phyloP scores from a whole-genome alignment of 2,329 filamentous ascomycete species.

The Ascochyta rabiei region DNA sequence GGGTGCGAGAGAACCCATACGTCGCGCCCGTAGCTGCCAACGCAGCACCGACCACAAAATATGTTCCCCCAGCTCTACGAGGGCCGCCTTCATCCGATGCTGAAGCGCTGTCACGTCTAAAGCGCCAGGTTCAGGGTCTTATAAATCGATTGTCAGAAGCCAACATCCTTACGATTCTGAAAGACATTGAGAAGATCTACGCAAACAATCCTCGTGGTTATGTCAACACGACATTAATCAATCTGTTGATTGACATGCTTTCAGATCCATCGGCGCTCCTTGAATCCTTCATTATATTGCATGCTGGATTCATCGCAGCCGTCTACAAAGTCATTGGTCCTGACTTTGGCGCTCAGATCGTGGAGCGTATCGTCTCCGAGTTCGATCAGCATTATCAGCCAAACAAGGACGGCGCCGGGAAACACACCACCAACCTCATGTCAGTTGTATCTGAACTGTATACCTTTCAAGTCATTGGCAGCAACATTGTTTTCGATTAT shows the following conservation, averaged over 20 bases:
- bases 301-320: conserved; percentile 86
- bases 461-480: conserved; percentile 85
- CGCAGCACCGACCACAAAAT: conserved; percentile 65
- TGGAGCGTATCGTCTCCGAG: conserved; percentile 77
- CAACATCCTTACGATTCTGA: conserved; percentile 83
- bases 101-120: conserved; percentile 71
- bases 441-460: conserved; percentile 87
- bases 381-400: conserved; percentile 70
- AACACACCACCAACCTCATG: conserved; percentile 77
- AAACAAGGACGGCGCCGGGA: conserved; percentile 46
- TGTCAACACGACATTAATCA: conserved; percentile 80
- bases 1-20: conserved; percentile 83
- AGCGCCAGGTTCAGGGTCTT: conserved; percentile 82
- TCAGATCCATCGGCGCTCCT: conserved; percentile 78
- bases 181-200: conserved; percentile 83
- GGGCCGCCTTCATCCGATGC: conserved; percentile 66
- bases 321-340: conserved; percentile 86
- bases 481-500: conserved; percentile 87
- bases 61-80: conserved; percentile 85
- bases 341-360: conserved; percentile 86
- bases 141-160: conserved; percentile 93
- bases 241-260: conserved; percentile 78
- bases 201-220: conserved; percentile 83
- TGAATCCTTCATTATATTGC: conserved; percentile 89
- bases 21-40: conserved; percentile 68